These are phyloP conservation scores for Papilionanthe hybrid DNA, from an alignment of 116 monocot species.

Conservation along the genomic window DNA sequence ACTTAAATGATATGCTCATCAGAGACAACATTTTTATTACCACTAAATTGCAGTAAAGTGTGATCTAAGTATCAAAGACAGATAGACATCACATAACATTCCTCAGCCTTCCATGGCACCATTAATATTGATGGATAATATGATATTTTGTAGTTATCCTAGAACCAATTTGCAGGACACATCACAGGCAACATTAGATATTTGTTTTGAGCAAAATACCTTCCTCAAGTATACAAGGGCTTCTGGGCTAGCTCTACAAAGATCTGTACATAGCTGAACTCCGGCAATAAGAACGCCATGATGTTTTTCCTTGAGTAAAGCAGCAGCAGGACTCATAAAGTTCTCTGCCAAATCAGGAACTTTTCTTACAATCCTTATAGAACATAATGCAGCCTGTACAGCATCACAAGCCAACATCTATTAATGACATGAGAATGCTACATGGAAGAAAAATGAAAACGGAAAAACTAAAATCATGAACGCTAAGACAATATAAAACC, in stretches of 20 bases:
- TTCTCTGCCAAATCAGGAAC: conserved; percentile 97
- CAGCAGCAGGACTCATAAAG: conserved; percentile 69
- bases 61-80: not conserved
- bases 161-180: not conserved
- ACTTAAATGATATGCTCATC: not conserved
- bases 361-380: conserved; percentile 94
- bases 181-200: not conserved
- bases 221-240: conserved; percentile 77
- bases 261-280: conserved; percentile 87
- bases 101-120: not conserved
- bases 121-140: not conserved
- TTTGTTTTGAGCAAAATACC: conserved; percentile 37
- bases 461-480: not conserved
- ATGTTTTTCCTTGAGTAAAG: conserved; percentile 94
- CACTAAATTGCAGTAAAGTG: not conserved
- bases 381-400: conserved; percentile 91
- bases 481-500: not conserved
- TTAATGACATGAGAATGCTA: conserved; percentile 8
- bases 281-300: conserved; percentile 94
- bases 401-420: conserved; percentile 10
- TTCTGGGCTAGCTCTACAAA: conserved; percentile 89
- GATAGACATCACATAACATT: not conserved
- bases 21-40: not conserved
- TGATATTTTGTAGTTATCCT: not conserved
- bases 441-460: not conserved